Percentiles rank a stretch among this genome's conserved stretches.
These are phyloP conservation scores for Camelina hispida DNA, from an alignment of 345 rosid species.

Conservation along the genomic window DNA sequence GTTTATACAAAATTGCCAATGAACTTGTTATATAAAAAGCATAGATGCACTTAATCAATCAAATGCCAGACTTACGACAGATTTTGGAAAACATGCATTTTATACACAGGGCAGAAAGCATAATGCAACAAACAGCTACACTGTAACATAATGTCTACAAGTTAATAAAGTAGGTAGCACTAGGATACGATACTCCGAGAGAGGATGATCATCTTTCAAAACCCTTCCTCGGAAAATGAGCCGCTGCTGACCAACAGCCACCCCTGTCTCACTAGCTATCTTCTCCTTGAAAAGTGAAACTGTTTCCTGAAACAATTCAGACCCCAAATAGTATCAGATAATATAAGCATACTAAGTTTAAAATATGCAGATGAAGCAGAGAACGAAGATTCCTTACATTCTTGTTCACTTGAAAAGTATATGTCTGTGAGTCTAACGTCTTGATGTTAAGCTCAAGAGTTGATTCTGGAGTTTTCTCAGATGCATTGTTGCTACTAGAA, in stretches of 20 bases:
- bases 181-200: slow-evolving; percentile 95
- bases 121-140: slow-evolving; percentile 17
- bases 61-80: not conserved
- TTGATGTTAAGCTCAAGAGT: slow-evolving; percentile 76
- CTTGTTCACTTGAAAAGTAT: slow-evolving; percentile 67
- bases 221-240: slow-evolving; percentile 93
- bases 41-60: slow-evolving; percentile 4
- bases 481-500: slow-evolving; percentile 53
- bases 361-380: not conserved
- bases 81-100: slow-evolving; percentile 5
- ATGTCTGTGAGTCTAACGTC: slow-evolving; percentile 81
- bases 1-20: slow-evolving; percentile 1
- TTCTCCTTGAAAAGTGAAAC: slow-evolving; percentile 86
- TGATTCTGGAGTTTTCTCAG: slow-evolving; percentile 62
- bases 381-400: slow-evolving; percentile 58
- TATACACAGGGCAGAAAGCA: slow-evolving; percentile 8
- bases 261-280: slow-evolving; percentile 69
- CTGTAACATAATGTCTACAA: slow-evolving; percentile 3
- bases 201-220: slow-evolving; percentile 84
- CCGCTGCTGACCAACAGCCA: slow-evolving; percentile 87
- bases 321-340: not conserved
- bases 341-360: slow-evolving; percentile 7
- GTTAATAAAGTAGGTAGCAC: not conserved
- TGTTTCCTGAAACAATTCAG: slow-evolving; percentile 59
- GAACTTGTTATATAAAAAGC: not conserved